Conservation (phyloP, 192 early-diverging fungal species). For the Podila horticola region DNA sequence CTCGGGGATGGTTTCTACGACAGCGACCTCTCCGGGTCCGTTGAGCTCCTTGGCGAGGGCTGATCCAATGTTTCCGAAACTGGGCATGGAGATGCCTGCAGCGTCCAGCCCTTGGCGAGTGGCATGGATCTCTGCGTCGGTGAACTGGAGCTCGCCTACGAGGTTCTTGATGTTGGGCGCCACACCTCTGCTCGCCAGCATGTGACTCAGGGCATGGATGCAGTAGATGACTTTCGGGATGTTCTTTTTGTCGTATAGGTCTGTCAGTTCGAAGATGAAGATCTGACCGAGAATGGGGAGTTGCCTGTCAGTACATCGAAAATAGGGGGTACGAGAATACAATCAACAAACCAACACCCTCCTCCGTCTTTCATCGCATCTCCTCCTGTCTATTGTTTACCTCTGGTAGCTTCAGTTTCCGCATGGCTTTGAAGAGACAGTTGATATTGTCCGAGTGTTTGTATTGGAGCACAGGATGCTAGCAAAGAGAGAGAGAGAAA, state of each 20-base stretch:
- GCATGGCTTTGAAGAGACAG: conserved; percentile 86
- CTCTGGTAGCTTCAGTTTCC: conserved; percentile 83
- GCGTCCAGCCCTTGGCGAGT: conserved; percentile 88
- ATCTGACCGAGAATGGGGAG: conserved; percentile 52
- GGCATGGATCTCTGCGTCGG: conserved; percentile 78
- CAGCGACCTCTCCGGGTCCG: conserved; percentile 19
- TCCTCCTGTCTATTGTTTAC: conserved; percentile 39
- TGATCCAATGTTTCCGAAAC: conserved; percentile 86
- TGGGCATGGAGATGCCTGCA: conserved; percentile 85
- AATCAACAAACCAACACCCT: neutral
- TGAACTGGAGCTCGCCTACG: conserved; percentile 92
- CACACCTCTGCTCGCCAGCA: conserved; percentile 84
- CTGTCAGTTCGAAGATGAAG: conserved; percentile 98
- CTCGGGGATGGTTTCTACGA: conserved; percentile 40
- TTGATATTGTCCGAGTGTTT: conserved; percentile 99
- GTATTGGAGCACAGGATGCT: conserved; percentile 88
- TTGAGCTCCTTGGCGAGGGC: conserved; percentile 66
- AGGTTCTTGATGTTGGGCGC: conserved; percentile 93
- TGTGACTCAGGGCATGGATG: conserved; percentile 80
- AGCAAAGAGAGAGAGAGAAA: no score
- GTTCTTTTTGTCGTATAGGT: conserved; percentile 99
- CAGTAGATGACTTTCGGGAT: conserved; percentile 99
- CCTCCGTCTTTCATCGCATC: neutral
- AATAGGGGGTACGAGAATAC: neutral
- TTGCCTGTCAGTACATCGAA: no score